Evolutionary conservation across 2,329 filamentous ascomycete species (phyloP).

Genomic region (Escovopsis sp.): DNA sequence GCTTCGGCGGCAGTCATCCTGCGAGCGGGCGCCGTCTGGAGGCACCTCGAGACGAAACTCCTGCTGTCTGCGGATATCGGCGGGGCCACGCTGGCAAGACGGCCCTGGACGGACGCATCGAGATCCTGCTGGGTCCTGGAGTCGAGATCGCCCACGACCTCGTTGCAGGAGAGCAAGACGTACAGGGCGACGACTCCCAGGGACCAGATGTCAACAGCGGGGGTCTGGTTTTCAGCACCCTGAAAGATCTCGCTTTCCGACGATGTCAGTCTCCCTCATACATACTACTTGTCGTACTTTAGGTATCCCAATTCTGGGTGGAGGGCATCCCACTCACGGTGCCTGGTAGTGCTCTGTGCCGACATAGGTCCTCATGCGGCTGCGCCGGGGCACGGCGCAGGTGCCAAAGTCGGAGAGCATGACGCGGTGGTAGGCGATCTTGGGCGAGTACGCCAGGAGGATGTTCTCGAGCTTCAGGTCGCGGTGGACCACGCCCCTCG

Average conservation of each 20-base stretch:
- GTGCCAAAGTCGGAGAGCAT: constrained; percentile 38
- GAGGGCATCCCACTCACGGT: constrained; percentile 23
- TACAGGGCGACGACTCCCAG: constrained; percentile 30
- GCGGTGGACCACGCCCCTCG: constrained; percentile 33
- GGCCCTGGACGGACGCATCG: constrained; percentile 3
- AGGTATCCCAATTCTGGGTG: no score
- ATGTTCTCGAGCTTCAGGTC: constrained; percentile 41
- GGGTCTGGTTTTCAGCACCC: constrained; percentile 14
- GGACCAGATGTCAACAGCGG: constrained; percentile 36
- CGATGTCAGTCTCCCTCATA: constrained; percentile 1
- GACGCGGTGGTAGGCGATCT: constrained; percentile 26
- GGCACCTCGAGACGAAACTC: constrained; percentile 17
- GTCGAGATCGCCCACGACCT: constrained; percentile 12
- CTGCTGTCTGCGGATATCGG: constrained; percentile 12
- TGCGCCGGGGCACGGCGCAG: constrained; percentile 26
- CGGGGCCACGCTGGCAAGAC: constrained; percentile 3
- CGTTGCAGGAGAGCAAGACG: constrained; percentile 14
- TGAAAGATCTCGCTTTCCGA: constrained; percentile 23
- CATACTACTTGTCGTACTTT: no score
- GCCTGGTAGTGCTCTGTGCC: constrained; percentile 33
- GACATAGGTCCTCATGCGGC: constrained; percentile 27
- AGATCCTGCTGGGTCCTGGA: constrained; percentile 14
- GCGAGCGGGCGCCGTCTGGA: constrained; percentile 12
- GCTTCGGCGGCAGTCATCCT: constrained; percentile 16
- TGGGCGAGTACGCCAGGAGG: constrained; percentile 30